Percentiles rank a stretch among this genome's conserved stretches.
Evolutionary conservation across 2,329 filamentous ascomycete genomes (phyloP).

Genomic region (Pseudocercospora eumusae): DNA sequence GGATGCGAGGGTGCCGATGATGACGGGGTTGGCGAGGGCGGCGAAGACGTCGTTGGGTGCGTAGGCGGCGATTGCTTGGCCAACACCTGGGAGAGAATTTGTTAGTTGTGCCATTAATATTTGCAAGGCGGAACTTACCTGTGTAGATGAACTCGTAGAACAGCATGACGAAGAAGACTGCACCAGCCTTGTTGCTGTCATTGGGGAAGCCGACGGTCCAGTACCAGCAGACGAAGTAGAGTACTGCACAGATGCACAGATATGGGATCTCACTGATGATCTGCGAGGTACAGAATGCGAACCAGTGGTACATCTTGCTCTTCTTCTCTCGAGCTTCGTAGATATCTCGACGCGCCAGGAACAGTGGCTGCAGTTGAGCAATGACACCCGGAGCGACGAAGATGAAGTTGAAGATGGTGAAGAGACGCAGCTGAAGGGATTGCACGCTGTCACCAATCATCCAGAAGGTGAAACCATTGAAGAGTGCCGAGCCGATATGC

Average conservation of each 20-base stretch:
- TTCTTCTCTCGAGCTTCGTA: slow-evolving; percentile 63
- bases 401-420: slow-evolving; percentile 42
- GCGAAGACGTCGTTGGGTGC: slow-evolving; percentile 50
- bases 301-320: slow-evolving; percentile 73
- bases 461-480: slow-evolving; percentile 55
- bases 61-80: slow-evolving; percentile 57
- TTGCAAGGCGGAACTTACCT: slow-evolving; percentile 15
- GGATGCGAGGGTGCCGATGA: slow-evolving; percentile 38
- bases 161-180: slow-evolving; percentile 48
- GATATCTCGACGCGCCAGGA: slow-evolving; percentile 59
- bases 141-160: slow-evolving; percentile 60
- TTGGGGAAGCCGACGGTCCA: slow-evolving; percentile 47
- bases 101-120: background rate
- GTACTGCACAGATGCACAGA: slow-evolving; percentile 60
- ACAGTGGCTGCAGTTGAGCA: slow-evolving; percentile 61
- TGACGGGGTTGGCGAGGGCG: slow-evolving; percentile 47
- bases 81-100: slow-evolving; percentile 42
- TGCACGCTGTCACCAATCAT: slow-evolving; percentile 39
- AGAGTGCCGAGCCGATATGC: slow-evolving; percentile 54
- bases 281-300: slow-evolving; percentile 69
- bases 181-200: slow-evolving; percentile 52
- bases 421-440: slow-evolving; percentile 44
- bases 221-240: slow-evolving; percentile 48
- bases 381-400: slow-evolving; percentile 49
- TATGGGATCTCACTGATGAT: slow-evolving; percentile 71